Base-by-base conservation (phyloP, 2,329 filamentous ascomycete species). In the Pezicula rhizophila region DNA sequence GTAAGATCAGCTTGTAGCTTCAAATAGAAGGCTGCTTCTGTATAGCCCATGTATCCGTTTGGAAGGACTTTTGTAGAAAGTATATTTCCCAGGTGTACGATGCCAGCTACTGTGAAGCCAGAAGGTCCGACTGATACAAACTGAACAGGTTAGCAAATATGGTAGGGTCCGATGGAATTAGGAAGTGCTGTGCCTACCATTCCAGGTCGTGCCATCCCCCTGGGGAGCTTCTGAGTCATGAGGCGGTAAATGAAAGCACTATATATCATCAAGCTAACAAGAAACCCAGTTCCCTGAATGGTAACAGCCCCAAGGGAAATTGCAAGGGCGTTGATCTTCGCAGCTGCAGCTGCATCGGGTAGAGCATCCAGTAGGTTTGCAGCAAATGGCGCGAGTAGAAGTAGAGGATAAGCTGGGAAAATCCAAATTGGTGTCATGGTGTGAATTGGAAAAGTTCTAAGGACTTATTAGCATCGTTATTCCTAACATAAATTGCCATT, bases 401-500 rank as follows among this genome's bases (percentile, higher is more conserved):
- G 76, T 18, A 93, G 74, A 0, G 89, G 87, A 55, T 95, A 95
- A 1, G 85, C 87, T 0, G 88, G 89, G 56, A 93, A 93, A 47
- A 92, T 89, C 88, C 88, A 93, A 15, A 89, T 82, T 0, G 88
- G 88, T 0, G 88, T 93, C 89, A 95, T 93, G 46, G 82, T 82
- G 31, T 87, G 84, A 42, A 93, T 87, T 0, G 89, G 75, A 43
- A 76, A 76, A 23, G 71, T 69, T 66, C 70, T 78, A 47, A 8
- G 20, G 4, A 3, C 38, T 12, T 10, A 39, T 46, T 26, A 52
- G 46, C 26, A 45, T 28, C 18, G 12, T 11, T 7, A 20, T n/a
- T 6, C 10, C 31, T 15, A 8, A 34, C 10, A 20, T 34, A 23
- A 14, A 48, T 8, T 7, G 4, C 7, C 6, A 28, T 35, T 15